These are phyloP conservation scores for Papilionanthe hybrid DNA, from an alignment of 116 monocot species.

Conservation along the genomic window DNA sequence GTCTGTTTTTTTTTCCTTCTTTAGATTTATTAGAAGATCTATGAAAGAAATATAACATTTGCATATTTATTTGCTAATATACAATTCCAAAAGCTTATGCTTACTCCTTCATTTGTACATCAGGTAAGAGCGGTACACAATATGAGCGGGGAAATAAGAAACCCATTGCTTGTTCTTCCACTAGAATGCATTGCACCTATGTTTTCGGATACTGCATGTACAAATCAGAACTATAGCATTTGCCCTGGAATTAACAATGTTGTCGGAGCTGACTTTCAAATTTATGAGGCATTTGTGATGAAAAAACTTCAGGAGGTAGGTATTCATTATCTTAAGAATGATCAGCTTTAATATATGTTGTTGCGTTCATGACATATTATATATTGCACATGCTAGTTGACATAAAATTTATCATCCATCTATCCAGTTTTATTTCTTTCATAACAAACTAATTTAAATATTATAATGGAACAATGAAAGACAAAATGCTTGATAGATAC, in stretches of 20 bases:
- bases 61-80: neutral
- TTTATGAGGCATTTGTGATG: constrained; percentile 74
- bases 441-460: no score
- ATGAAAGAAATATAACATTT: neutral
- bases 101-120: neutral
- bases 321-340: neutral
- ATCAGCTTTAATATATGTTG: no score
- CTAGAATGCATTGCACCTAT: constrained; percentile 31
- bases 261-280: constrained; percentile 68
- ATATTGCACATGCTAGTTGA: no score
- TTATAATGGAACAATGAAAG: no score
- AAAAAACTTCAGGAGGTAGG: constrained; percentile 58
- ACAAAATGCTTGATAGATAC: no score
- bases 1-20: neutral
- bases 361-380: no score
- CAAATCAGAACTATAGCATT: neutral
- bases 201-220: neutral
- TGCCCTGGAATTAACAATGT: constrained; percentile 33
- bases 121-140: constrained; percentile 55
- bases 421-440: no score
- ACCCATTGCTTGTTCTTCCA: constrained; percentile 80
- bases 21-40: neutral
- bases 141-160: constrained; percentile 48
- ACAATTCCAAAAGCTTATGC: neutral
- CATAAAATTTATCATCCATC: no score